Evolutionary conservation across 2,329 filamentous ascomycete genomes (phyloP).

Genomic region (Sclerotinia borealis): DNA sequence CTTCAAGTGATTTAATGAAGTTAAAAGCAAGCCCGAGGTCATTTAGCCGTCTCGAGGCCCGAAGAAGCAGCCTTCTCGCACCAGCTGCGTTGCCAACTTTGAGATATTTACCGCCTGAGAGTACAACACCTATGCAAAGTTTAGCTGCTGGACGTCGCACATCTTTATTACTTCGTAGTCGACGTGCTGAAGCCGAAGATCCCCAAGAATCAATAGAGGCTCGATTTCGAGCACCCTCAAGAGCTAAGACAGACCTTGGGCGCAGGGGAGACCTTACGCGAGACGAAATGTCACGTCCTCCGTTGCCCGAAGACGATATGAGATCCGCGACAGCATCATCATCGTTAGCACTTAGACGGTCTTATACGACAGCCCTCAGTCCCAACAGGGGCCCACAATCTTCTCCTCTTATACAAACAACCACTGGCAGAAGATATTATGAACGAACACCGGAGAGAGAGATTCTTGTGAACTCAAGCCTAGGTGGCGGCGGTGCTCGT

Average conservation of each 20-base stretch:
- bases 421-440: constrained; percentile 15
- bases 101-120: constrained; percentile 27
- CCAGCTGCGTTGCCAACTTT: constrained; percentile 29
- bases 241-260: constrained; percentile 52
- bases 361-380: constrained; percentile 40
- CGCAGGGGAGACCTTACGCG: constrained; percentile 33
- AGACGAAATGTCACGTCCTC: constrained; percentile 37
- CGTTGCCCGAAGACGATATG: constrained; percentile 29
- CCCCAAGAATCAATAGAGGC: constrained; percentile 36
- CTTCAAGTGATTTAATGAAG: constrained; percentile 20
- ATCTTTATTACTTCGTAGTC: constrained; percentile 43
- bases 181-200: constrained; percentile 30
- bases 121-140: constrained; percentile 38
- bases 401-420: constrained; percentile 39
- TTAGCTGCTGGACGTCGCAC: constrained; percentile 49
- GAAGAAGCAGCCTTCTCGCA: constrained; percentile 32
- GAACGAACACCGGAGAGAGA: constrained; percentile 11
- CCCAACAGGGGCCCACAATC: constrained; percentile 47
- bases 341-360: constrained; percentile 19
- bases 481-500: constrained; percentile 15
- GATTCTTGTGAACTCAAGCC: constrained; percentile 14
- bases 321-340: neutral
- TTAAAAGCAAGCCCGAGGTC: constrained; percentile 30
- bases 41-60: constrained; percentile 31
- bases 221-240: constrained; percentile 51